phyloP scores from a whole-genome alignment of 129 eudicot genomes.

The Scalesia atractyloides region DNA sequence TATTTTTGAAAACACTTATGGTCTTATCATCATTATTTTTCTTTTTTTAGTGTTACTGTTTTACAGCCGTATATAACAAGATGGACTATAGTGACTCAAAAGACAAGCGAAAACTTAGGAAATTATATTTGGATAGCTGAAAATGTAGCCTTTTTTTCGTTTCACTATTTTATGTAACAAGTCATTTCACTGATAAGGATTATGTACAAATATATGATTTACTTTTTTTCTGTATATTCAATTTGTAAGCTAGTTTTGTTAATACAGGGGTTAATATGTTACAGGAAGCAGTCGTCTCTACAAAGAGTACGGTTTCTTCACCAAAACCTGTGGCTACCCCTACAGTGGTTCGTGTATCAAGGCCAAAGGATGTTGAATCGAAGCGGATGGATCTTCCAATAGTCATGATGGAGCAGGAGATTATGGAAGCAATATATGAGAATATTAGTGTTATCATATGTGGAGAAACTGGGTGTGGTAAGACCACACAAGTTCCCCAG shows the following conservation, averaged over 20 bases:
- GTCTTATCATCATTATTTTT: too few species aligned
- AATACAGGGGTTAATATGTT: conserved; percentile 17
- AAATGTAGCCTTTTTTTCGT: too few species aligned
- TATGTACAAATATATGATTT: too few species aligned
- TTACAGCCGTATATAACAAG: too few species aligned
- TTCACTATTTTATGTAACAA: too few species aligned
- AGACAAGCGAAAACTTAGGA: too few species aligned
- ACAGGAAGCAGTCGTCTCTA: conserved; percentile 41
- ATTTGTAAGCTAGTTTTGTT: not conserved
- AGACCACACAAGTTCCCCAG: conserved; percentile 99
- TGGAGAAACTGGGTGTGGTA: conserved; percentile 99
- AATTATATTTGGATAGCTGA: too few species aligned
- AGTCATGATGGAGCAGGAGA: conserved; percentile 98
- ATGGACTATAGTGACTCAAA: too few species aligned
- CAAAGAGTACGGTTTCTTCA: conserved; percentile 22
- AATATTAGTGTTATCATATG: conserved; percentile 73
- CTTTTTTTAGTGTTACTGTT: too few species aligned
- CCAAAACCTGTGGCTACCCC: conserved; percentile 37
- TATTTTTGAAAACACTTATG: too few species aligned
- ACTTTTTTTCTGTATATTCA: too few species aligned
- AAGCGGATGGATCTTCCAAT: conserved; percentile 83
- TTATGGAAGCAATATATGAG: conserved; percentile 96
- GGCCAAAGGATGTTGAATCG: conserved; percentile 83
- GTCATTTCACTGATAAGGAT: too few species aligned
- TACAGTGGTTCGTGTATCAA: conserved; percentile 66